Percentiles rank a stretch among this genome's conserved stretches.
Evolutionary conservation across 2,329 filamentous ascomycete genomes (phyloP).

Genomic region (Ceratocystis cacaofunesta): DNA sequence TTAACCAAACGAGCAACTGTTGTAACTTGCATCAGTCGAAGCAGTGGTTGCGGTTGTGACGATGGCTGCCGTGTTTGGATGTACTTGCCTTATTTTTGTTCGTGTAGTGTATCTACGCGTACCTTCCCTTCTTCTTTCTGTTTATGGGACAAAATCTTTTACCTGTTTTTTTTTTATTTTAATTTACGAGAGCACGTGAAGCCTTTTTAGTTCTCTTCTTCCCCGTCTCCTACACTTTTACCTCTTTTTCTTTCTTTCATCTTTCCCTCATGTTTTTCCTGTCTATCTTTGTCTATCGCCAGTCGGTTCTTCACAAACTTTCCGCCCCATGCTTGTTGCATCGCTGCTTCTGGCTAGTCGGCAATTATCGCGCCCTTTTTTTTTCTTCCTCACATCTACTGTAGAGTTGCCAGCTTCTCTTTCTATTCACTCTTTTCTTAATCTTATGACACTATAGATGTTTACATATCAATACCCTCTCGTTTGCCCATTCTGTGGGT

Average conservation of each 20-base stretch:
- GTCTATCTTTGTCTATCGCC: not conserved
- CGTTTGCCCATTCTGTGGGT: slow-evolving; percentile 9
- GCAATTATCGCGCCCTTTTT: not conserved
- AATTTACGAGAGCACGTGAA: not conserved
- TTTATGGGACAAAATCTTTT: no score
- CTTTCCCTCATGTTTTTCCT: not conserved
- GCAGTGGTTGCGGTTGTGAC: no score
- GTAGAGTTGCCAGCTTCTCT: not conserved
- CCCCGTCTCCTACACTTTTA: not conserved
- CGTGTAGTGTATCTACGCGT: no score
- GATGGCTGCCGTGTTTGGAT: no score
- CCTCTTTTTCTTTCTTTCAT: not conserved
- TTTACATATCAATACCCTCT: not conserved
- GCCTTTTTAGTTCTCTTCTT: not conserved
- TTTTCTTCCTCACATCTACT: not conserved
- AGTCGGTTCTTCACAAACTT: no score
- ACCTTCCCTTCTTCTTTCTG: no score
- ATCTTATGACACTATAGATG: not conserved
- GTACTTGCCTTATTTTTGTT: no score
- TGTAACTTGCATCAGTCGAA: no score
- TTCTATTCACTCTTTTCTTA: not conserved
- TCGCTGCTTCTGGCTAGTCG: not conserved
- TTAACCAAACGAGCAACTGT: no score
- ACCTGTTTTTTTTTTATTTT: no score
- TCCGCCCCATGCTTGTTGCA: not conserved